Base-by-base conservation (phyloP, 2,329 filamentous ascomycete species). In the Fusarium avenaceum region DNA sequence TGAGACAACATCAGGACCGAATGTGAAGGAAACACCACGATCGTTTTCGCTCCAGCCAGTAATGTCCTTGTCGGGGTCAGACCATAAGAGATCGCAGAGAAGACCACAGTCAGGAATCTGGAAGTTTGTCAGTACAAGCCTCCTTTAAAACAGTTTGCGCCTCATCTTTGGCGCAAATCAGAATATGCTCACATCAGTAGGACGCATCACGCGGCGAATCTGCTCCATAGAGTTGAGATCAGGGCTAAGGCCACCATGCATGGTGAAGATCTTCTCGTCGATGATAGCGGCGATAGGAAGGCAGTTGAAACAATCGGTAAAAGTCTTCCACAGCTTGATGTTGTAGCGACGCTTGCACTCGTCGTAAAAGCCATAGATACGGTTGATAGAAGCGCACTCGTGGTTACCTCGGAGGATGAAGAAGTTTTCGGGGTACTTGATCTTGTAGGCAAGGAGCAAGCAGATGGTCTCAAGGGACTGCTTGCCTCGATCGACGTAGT, bases 351-450 rank as follows among this genome's bases (percentile, higher is more conserved):
- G 91, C 87, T 99, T 99, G 90, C 95, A 99, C 83, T 99, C 95
- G 78, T 99, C 96, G 86, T 99, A 99, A 86, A 99, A 99, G 63
- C 96, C 96, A 81, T 99, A 99, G 82, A 98, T 97, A 78, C 96
- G 93, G 85, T 97, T 99, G 86, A 99, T 97, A 53, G 93, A 97
- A 62, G 96, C 96, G 83, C 96, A 98, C 83, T 99, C 96, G 86
- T 99, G 96, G 86, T 99, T 99, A 69, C 96, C 96, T 73, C 96
- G 93, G 62, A 99, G 89, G 72, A 99, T 92, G 86, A 99, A 99
- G 85, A 99, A 98, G 86, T 99, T 99, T 84, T 99, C 96, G 48
- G 96, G 96, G 80, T 97, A 98, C 85, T 98, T 98, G 88, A 99
- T 97, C 89, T 99, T 99, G 89, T 98, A 99, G 67, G 94, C 94